Base-by-base conservation (phyloP, 352 stramenopile genomes). In the Aphanomyces stellatus region DNA sequence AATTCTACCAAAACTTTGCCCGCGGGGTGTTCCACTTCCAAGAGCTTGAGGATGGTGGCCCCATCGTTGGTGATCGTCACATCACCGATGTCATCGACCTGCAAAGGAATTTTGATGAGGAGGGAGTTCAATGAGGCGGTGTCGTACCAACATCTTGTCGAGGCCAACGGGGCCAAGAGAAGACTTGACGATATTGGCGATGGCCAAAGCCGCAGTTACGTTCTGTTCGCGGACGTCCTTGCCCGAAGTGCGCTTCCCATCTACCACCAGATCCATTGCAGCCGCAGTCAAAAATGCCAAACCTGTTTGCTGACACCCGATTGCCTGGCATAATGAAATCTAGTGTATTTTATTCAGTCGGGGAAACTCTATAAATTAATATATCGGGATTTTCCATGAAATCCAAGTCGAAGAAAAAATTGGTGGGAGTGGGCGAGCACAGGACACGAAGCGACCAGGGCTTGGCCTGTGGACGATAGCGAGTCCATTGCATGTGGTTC, bases 21-120 rank as follows among this genome's bases (percentile, higher is more conserved):
- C 2, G 97, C 97, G 28, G 97, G 97, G 78, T 99, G 97, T 72
- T 99, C 97, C 10, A 99, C 97, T 69, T 99, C 96, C 34, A 99
- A 81, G 72, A 98, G 96, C 82, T 99, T 97, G 53, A 99, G 81
- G 75, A 99, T 99, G 37, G 97, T 99, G n/a, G 97, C 97, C 53
- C 97, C 97, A 73, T 99, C 97, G 81, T 99, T 99, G 19, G 97
- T 99, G 76, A 99, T 99, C 19, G 96, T 99, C 56, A 99, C 97
- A 80, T 99, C 97, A 64, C 97, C 97, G 71, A 99, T 98, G 77
- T 96, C 87, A 75, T 97, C 88, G 53, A 97, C 70, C 61, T 77
- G 63, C 24, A 35, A 27, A 75, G 56, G 35, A 61, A 42, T 10
- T n/a, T n/a, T n/a, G n/a, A 34, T 51, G 22, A 49, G 37, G 22